A percentile compares a stretch with the other conserved stretches of the same genome.
phyloP scores from a whole-genome alignment of 768 basidiomycete genomes.

The Trichaptum fuscoviolaceum region DNA sequence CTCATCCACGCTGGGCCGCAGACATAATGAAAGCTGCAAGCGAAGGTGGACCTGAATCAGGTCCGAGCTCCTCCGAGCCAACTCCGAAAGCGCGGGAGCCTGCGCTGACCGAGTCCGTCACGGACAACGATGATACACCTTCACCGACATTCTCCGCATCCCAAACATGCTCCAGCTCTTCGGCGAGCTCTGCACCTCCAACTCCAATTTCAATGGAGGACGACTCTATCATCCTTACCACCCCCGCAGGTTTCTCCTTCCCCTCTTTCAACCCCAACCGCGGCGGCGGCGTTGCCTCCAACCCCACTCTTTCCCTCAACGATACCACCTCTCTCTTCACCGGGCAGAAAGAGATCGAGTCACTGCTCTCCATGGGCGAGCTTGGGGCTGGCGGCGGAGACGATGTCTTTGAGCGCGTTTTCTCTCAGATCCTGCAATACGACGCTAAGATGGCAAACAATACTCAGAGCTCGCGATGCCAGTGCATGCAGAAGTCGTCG shows the following conservation, averaged over 20 bases:
- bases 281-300: background rate
- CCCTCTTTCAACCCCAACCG: background rate
- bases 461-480: background rate
- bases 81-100: background rate
- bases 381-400: background rate
- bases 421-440: slow-evolving; percentile 1
- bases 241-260: background rate
- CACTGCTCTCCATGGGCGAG: background rate
- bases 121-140: background rate
- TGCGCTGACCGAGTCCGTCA: background rate
- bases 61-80: background rate
- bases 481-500: slow-evolving; percentile 3
- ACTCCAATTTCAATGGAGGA: background rate
- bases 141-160: background rate
- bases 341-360: background rate
- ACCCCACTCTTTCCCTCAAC: background rate
- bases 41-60: background rate
- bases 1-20: slow-evolving; percentile 9
- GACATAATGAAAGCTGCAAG: background rate
- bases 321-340: background rate
- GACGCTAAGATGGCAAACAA: background rate
- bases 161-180: background rate
- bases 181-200: background rate
- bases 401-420: background rate
- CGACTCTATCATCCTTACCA: background rate